Base-by-base conservation (phyloP, 768 basidiomycete species). In the Mycena vulgaris region DNA sequence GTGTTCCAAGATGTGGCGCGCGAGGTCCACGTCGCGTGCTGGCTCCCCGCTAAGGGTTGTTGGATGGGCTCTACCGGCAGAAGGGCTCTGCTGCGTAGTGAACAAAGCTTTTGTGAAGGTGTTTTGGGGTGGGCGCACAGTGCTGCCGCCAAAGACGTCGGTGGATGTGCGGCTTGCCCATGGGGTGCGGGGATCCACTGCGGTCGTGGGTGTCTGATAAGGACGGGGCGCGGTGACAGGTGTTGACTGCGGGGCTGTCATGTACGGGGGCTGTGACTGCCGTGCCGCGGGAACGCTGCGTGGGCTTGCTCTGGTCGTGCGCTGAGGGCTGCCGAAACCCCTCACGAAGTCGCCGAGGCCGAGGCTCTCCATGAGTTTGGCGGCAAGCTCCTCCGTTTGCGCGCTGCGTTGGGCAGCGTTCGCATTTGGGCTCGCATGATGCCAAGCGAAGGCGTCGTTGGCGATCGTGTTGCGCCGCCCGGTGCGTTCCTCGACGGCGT, bases 31-130 rank as follows among this genome's bases (percentile, higher is more conserved):
- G 25, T 64, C 55, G 8, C 45, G n/a, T 5, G 58, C 39, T 1
- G 66, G 66, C 48, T 67, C 57, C 1, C 66, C 66, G 35, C 68
- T 52, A 28, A 69, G 55, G 28, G 13, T 56, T 3, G 23, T 21
- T 1, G 37, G 33, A 14, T 47, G 49, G 9, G 28, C 21, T 10
- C 60, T 16, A 0, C 33, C 47, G 5, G 60, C 31, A 0, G 30
- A 40, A 13, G 61, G 62, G 30, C 61, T 63, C 23, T 9, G 19
- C 0, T 53, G 68, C 16, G 61, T 48, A 6, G 17, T 3, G 16
- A 42, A 1, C 23, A 68, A 40, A n/a, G 13, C 35, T 16, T 57
- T 56, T 7, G 67, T 28, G 51, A 68, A 61, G 2, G 39, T 3
- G 13, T 45, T 68, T 4, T 37, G n/a, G n/a, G 21, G 9, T 11